These are phyloP conservation scores for Lepiota subincarnata DNA, from an alignment of 768 basidiomycete genomes.

Conservation along the genomic window DNA sequence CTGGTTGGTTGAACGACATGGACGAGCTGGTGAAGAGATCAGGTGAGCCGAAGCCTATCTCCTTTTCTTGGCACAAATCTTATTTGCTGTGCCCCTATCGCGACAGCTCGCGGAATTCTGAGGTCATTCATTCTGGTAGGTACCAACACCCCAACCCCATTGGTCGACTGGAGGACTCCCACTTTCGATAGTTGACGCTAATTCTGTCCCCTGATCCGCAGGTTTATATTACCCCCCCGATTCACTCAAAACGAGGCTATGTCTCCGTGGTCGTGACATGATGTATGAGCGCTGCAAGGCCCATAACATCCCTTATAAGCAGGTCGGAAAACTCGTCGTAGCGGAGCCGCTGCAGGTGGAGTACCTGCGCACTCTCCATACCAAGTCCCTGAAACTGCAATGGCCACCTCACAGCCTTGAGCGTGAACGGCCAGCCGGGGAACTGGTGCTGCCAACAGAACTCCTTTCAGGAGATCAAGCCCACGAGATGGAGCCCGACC, in stretches of 20 bases:
- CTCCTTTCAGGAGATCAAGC: conserved; percentile 69
- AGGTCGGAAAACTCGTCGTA: conserved; percentile 88
- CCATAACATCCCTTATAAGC: conserved; percentile 61
- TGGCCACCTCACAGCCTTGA: conserved; percentile 43
- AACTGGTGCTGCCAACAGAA: conserved; percentile 52
- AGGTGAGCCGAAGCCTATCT: conserved; percentile 38
- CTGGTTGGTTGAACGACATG: conserved; percentile 77
- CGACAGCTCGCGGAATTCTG: conserved; percentile 84
- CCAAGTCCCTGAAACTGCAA: conserved; percentile 51
- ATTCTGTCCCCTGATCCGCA: conserved; percentile 21
- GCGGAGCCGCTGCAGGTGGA: conserved; percentile 60
- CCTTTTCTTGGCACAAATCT: not conserved
- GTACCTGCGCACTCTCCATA: conserved; percentile 69
- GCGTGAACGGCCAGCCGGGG: conserved; percentile 9
- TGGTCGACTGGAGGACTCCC: not conserved
- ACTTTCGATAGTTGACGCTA: not conserved
- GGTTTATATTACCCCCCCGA: conserved; percentile 81
- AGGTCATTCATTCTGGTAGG: conserved; percentile 88
- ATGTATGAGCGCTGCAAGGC: conserved; percentile 72
- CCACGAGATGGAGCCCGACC: conserved; percentile 73
- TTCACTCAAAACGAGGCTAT: conserved; percentile 83
- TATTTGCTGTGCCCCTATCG: not conserved
- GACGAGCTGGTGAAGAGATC: conserved; percentile 76
- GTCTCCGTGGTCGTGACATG: conserved; percentile 80
- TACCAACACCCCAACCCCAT: conserved; percentile 1